Evolutionary conservation across 257 asterid genomes (phyloP), one percentile per base, ranked within the genome.

Genomic region (Nyctanthes arbortristis): DNA sequence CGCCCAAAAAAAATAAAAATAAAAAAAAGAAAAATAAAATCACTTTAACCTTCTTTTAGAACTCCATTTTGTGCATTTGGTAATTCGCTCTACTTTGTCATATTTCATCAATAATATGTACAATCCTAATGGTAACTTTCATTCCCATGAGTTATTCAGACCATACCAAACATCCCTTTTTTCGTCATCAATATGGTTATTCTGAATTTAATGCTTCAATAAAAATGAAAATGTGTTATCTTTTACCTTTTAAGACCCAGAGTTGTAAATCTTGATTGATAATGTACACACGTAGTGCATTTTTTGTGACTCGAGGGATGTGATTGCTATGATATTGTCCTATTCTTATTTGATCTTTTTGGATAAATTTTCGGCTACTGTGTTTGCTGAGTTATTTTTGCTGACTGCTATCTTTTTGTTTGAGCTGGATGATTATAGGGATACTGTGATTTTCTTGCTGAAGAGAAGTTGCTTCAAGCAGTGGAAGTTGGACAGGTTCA

Each of bases 401-500:
- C 66, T 78, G 74, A 81, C 66, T 70, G 34, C 56, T 43, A 27
- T 39, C 47, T 58, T 61, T n/a, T 65, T 22, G 56, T 74, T 37
- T 68, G 64, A 79, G 59, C 72, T 71, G 84, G 65, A 67, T 76
- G 45, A 65, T 73, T 58, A 59, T 49, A 93, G 99, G 99, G 99
- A 71, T 93, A 91, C 71, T 91, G 99, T 56, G 92, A 91, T 81
- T 91, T 93, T 84, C 97, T 93, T 69, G 85, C 97, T 24, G 99
- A 93, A 82, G 99, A 91, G 73, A 91, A 80, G 87, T 81, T 93
- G 75, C 84, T 93, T 77, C 78, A 89, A 85, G 99, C 97, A 47
- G 93, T 93, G 37, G 91, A 91, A 84, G 86, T 86, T 77, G 99
- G 97, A 52, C 99, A 91, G 97, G 98, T 93, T 66, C n/a, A 45